A percentile compares a stretch with the other conserved stretches of the same genome.
phyloP scores from a whole-genome alignment of 805 yeast genomes.

The Peterozyma xylosa region DNA sequence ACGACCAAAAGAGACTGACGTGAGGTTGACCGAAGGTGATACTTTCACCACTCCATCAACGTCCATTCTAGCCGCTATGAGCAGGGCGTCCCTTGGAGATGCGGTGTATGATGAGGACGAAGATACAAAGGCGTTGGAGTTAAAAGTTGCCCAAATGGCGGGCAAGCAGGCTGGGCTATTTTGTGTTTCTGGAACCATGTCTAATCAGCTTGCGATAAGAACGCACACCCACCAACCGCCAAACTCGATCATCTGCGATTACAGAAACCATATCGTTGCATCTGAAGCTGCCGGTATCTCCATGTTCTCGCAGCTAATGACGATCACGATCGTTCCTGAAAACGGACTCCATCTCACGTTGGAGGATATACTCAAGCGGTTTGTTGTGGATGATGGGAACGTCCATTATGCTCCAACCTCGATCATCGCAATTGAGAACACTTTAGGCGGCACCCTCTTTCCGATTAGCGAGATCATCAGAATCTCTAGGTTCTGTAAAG shows the following conservation, averaged over 20 bases:
- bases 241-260: conserved; percentile 72
- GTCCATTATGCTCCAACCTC: conserved; percentile 85
- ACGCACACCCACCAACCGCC: conserved; percentile 79
- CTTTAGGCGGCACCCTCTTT: conserved; percentile 71
- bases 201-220: conserved; percentile 81
- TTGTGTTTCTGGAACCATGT: conserved; percentile 84
- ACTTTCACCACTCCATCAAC: conserved; percentile 86
- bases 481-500: conserved; percentile 64
- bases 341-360: conserved; percentile 72
- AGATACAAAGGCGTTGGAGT: conserved; percentile 58
- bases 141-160: conserved; percentile 53
- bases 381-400: conserved; percentile 67
- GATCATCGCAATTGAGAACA: conserved; percentile 78
- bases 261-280: conserved; percentile 73
- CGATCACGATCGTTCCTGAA: conserved; percentile 69
- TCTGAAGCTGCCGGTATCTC: conserved; percentile 92
- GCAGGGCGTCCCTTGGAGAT: conserved; percentile 64
- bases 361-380: conserved; percentile 60
- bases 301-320: conserved; percentile 88
- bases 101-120: conserved; percentile 83
- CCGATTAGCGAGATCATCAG: conserved; percentile 72
- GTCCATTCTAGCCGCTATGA: conserved; percentile 57
- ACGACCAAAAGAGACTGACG: conserved; percentile 6
- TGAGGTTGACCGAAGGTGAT: conserved; percentile 43
- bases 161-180: conserved; percentile 77